Evolutionary conservation across 2,329 filamentous ascomycete genomes (phyloP), one percentile per base, ranked within the genome.

Genomic region (Lojkania enalia): DNA sequence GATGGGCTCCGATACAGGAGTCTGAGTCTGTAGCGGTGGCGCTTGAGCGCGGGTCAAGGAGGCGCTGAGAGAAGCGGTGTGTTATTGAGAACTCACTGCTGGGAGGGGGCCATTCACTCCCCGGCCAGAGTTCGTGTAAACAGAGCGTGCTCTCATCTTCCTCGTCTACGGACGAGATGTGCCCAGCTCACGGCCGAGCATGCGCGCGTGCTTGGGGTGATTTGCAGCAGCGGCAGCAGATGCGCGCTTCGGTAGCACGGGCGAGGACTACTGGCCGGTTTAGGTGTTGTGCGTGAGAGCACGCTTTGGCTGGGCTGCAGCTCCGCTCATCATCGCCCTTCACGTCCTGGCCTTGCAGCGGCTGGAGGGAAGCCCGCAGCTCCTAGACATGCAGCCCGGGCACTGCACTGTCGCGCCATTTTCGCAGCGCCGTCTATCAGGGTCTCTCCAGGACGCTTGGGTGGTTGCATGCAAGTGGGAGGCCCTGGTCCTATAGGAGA

Each of bases 41-140:
- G 42, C 44, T 39, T 36, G 23, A 27, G 44, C 18, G 36, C 15
- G 29, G 11, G 12, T 35, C 20, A 16, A 42, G 39, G 33, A 37
- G 38, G 37, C 30, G 46, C 43, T 47, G 39, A 48, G 55, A 60
- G 46, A 38, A 54, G 63, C 54, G 59, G 58, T 61, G 59, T 44
- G 55, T 49, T 49, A 47, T 56, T 46, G 37, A 42, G n/a, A n/a
- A n/a, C n/a, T n/a, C n/a, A n/a, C n/a, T n/a, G n/a, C n/a, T n/a
- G n/a, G n/a, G n/a, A n/a, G n/a, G n/a, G n/a, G n/a, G n/a, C n/a
- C n/a, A n/a, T n/a, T n/a, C n/a, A n/a, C n/a, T n/a, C n/a, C n/a
- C n/a, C n/a, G n/a, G n/a, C n/a, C n/a, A n/a, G n/a, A n/a, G n/a
- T n/a, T n/a, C n/a, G n/a, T n/a, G n/a, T n/a, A n/a, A n/a, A n/a